Conservation (phyloP, 345 rosid genomes). For the Aquilaria sinensis region DNA sequence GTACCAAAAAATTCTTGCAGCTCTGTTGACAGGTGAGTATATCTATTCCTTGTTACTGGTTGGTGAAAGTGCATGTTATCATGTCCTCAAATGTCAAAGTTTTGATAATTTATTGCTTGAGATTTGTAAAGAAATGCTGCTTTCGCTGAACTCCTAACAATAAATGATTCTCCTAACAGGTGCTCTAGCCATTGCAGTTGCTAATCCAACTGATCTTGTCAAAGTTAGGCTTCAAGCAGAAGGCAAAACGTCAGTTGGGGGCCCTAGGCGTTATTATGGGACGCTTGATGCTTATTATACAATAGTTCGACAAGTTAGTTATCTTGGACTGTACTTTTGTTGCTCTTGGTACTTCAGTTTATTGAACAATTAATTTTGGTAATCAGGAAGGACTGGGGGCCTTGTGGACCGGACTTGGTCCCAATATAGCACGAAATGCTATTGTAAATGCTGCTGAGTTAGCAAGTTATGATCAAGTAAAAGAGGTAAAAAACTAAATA, state of each 20-base stretch:
- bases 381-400: constrained; percentile 79
- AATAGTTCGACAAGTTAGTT: constrained; percentile 66
- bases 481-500: constrained; percentile 45
- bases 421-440: constrained; percentile 92
- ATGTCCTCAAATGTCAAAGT: not conserved
- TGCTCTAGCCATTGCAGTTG: constrained; percentile 80
- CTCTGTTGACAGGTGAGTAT: constrained; percentile 72
- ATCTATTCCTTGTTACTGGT: constrained; percentile 1
- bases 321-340: constrained; percentile 2
- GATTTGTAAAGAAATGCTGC: not conserved
- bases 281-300: constrained; percentile 79
- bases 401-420: constrained; percentile 96
- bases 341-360: not conserved
- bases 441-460: constrained; percentile 96
- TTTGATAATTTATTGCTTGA: not conserved
- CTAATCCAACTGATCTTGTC: constrained; percentile 96
- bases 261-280: constrained; percentile 84
- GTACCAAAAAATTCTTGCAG: constrained; percentile 82
- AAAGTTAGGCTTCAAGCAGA: constrained; percentile 95
- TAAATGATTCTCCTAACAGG: constrained; percentile 38
- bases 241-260: constrained; percentile 83
- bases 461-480: constrained; percentile 96
- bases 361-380: constrained; percentile 4
- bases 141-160: constrained; percentile 3
- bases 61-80: constrained; percentile 5